Conservation (phyloP, 257 asterid genomes). For the Eucommia ulmoides region DNA sequence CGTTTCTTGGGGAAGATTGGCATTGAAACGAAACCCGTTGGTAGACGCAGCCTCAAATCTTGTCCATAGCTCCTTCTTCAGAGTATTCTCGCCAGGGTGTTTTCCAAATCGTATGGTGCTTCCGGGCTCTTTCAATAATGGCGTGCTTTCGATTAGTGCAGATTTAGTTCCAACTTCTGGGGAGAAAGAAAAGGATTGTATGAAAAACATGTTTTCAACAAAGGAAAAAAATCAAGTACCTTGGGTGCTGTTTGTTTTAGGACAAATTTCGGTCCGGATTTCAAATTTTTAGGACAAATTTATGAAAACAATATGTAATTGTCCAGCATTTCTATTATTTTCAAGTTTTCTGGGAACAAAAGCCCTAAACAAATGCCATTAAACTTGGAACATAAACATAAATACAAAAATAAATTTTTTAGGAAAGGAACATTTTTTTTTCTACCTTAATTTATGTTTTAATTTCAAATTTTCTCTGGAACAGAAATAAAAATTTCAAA, state of each 20-base stretch:
- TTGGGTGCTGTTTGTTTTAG: too few species aligned
- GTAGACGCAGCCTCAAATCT: constrained; percentile 77
- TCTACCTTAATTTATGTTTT: too few species aligned
- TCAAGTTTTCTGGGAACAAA: too few species aligned
- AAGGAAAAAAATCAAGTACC: not conserved
- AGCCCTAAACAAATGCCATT: too few species aligned
- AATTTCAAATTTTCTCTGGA: too few species aligned
- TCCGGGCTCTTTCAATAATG: constrained; percentile 44
- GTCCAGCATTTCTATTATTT: too few species aligned
- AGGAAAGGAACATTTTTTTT: too few species aligned
- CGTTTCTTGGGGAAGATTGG: constrained; percentile 14
- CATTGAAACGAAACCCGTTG: constrained; percentile 23
- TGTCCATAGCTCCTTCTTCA: constrained; percentile 84
- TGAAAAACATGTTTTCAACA: not conserved
- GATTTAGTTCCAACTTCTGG: constrained; percentile 25
- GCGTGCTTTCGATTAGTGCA: constrained; percentile 46
- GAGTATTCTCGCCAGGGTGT: constrained; percentile 94
- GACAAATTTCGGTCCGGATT: not conserved
- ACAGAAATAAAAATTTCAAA: too few species aligned
- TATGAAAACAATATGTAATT: constrained; percentile 4
- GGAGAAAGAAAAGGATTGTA: not conserved
- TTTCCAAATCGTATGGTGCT: constrained; percentile 35
- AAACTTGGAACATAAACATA: too few species aligned
- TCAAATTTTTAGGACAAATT: not conserved
- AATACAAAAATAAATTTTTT: too few species aligned